Evolutionary conservation across 2,329 filamentous ascomycete species (phyloP), one percentile per base, ranked within the genome.

Genomic region (Colletotrichum sidae): DNA sequence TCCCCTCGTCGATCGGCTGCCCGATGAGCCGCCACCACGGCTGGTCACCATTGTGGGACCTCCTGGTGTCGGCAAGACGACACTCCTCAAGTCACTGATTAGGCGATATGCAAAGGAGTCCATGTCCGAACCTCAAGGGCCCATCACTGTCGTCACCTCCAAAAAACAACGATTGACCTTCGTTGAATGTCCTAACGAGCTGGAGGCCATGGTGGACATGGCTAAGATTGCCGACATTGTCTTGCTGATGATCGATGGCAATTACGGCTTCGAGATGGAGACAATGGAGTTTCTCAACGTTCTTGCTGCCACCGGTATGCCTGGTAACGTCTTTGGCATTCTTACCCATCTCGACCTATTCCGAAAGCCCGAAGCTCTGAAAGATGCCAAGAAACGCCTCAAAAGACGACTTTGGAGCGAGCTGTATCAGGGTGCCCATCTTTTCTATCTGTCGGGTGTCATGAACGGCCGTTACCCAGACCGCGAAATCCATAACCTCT

Each of bases 191-290:
- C 94, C 96, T n/a, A 95, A 98, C 75, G 94, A 96, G 72, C 87
- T 99, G 58, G 94, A 96, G 68, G 92, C 92, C 70, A 97, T 98
- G 93, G 94, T 99, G 69, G 96, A 99, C 78, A 87, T 97, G 61
- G 93, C 96, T 65, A 99, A 99, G 80, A 92, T 99, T 47, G 96
- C 96, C 15, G 96, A 99, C 77, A 97, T 99, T 72, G 93, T 98
- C 6, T 85, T 99, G 54, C 86, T 99, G 61, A 96, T 99, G 92
- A 99, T 99, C 72, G 96, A 99, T 75, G 96, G 96, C 60, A 98
- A 98, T 80, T 99, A 92, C 74, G 96, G 96, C 12, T 99, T 99
- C 75, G 96, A 99, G 80, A 99, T 99, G 96, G 96, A 99, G 84
- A 99, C 96, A 0, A 99, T 99, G 96, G 96, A 99, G 79, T 99